phyloP scores from a whole-genome alignment of 2,329 filamentous ascomycete genomes.

The Colletotrichum sp. region DNA sequence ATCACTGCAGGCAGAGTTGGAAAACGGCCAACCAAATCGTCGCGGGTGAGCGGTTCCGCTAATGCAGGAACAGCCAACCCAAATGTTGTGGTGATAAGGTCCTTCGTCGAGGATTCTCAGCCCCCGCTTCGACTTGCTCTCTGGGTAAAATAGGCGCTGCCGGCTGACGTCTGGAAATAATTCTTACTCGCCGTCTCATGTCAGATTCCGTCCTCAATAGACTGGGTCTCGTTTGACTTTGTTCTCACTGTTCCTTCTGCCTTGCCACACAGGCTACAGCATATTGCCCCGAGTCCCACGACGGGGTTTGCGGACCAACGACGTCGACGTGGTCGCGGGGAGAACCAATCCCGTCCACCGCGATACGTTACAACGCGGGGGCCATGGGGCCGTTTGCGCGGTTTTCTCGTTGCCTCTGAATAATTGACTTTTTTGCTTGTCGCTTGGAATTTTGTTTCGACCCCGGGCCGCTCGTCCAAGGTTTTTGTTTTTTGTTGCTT shows the following conservation, averaged over 20 bases:
- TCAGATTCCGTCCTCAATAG: not conserved
- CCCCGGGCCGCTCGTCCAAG: not conserved
- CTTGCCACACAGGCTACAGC: not conserved
- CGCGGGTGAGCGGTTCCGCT: slow-evolving; percentile 11
- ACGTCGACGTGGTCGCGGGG: slow-evolving; percentile 7
- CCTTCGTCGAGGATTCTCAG: not conserved
- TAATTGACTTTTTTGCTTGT: not conserved
- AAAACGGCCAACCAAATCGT: not conserved
- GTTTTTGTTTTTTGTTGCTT: not conserved
- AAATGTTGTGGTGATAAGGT: not conserved
- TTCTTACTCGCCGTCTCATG: not conserved
- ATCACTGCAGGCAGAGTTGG: not conserved
- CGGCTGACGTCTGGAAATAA: not conserved
- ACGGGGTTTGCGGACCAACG: not conserved
- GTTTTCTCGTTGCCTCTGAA: not conserved
- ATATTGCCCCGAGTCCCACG: not conserved
- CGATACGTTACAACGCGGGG: not conserved
- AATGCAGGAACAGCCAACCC: slow-evolving; percentile 19
- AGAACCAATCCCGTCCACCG: not conserved
- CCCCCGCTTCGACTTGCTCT: not conserved
- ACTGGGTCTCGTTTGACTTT: not conserved
- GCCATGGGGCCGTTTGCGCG: slow-evolving; percentile 2
- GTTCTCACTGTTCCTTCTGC: not conserved
- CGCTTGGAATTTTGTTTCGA: not conserved
- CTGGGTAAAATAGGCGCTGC: not conserved